A percentile compares a stretch with the other conserved stretches of the same genome.
These are phyloP conservation scores for Rhodosporidiobolus sp. DNA, from an alignment of 768 basidiomycete species.

Conservation along the genomic window DNA sequence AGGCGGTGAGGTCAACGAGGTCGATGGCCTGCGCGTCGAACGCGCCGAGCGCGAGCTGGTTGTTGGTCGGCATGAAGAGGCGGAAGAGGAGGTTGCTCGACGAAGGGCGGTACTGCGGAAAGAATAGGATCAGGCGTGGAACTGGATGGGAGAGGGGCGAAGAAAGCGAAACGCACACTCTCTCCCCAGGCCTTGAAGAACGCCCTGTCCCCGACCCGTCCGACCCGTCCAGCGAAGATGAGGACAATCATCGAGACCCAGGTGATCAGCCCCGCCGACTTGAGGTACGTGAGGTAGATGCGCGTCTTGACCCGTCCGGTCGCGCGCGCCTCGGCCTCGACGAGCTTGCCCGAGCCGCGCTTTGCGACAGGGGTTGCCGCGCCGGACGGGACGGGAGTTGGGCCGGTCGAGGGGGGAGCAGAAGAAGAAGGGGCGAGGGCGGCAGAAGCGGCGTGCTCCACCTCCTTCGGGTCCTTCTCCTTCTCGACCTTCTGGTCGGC, in stretches of 20 bases:
- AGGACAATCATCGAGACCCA: conserved; percentile 33
- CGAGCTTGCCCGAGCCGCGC: conserved; percentile 19
- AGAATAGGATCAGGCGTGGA: background rate
- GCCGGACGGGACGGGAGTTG: background rate
- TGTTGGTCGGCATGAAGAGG: conserved; percentile 2
- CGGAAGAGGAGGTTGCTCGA: background rate
- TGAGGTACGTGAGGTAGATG: conserved; percentile 41
- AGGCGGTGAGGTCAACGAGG: background rate
- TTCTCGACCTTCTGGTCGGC: background rate
- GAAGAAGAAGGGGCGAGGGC: background rate
- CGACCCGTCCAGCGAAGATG: conserved; percentile 10
- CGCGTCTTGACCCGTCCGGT: conserved; percentile 34
- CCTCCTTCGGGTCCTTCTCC: conserved; percentile 13
- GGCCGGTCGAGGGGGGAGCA: background rate
- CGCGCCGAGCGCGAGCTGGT: conserved; percentile 9
- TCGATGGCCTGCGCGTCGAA: conserved; percentile 14
- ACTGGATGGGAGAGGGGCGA: background rate
- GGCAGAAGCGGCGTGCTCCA: background rate
- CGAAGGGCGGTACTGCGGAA: conserved; percentile 18
- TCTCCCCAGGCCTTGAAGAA: conserved; percentile 38
- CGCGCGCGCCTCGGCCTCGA: conserved; percentile 36
- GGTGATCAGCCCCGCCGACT: conserved; percentile 24
- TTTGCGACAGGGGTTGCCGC: background rate
- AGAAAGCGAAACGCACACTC: background rate
- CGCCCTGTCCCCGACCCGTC: conserved; percentile 27